phyloP scores from a whole-genome alignment of 768 basidiomycete genomes.

The Gyrodon lividus region DNA sequence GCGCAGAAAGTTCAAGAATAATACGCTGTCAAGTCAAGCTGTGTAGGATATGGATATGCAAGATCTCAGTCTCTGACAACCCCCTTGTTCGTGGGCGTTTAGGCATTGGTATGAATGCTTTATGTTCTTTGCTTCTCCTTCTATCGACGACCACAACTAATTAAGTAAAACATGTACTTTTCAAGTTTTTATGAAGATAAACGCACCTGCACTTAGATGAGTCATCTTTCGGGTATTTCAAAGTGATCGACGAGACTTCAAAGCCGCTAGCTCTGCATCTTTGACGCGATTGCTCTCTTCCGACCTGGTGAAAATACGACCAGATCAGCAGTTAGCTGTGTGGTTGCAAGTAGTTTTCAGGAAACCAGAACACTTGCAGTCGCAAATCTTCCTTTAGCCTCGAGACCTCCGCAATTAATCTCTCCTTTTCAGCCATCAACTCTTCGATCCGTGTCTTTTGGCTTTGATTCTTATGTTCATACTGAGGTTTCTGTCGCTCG shows the following conservation, averaged over 20 bases:
- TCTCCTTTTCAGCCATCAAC: conserved; percentile 17
- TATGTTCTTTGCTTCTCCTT: too few relatives aligned
- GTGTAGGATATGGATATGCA: too few relatives aligned
- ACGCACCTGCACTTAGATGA: neutral
- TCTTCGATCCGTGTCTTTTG: conserved; percentile 24
- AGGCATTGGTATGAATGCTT: too few relatives aligned
- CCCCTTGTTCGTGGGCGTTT: too few relatives aligned
- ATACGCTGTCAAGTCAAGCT: too few relatives aligned
- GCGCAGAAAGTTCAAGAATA: too few relatives aligned
- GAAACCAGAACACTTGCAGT: conserved; percentile 10
- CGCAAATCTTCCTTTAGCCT: conserved; percentile 15
- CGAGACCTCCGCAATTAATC: conserved; percentile 13
- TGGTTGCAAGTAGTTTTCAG: neutral
- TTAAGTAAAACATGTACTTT: too few relatives aligned
- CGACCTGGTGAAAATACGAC: conserved; percentile 1
- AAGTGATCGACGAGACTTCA: conserved; percentile 3
- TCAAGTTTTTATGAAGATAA: neutral
- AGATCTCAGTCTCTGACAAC: too few relatives aligned
- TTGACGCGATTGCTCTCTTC: conserved; percentile 6
- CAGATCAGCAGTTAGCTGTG: neutral
- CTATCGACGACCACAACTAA: neutral
- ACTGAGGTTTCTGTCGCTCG: conserved; percentile 24
- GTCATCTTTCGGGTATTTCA: neutral
- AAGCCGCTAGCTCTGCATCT: conserved; percentile 8
- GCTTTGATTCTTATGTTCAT: conserved; percentile 21